Base-by-base conservation (phyloP, 2,329 filamentous ascomycete genomes). In the Paecilomyces formosus region DNA sequence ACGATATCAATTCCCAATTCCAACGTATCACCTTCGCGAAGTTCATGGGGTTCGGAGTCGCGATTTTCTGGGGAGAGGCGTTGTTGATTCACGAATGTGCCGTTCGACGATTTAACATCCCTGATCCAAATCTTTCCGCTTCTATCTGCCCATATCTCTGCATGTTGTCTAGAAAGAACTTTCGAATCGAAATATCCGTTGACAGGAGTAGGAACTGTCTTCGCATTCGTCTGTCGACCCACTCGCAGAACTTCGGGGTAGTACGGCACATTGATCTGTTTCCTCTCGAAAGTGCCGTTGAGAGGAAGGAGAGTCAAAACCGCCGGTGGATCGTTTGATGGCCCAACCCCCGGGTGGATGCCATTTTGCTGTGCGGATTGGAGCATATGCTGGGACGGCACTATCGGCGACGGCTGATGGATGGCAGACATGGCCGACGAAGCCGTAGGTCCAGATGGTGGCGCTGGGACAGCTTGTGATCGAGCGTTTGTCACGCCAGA, bases 151-250 rank as follows among this genome's bases (percentile, higher is more conserved):
- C 92, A 97, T 39, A 99, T 89, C 73, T 99, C 94, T 35, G 94
- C 94, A 73, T 99, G 94, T 72, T 97, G 92, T 67, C 94, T 84
- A 45, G 94, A 97, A 24, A 99, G 83, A 26, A 99, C 94, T 75
- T 99, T 99, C 55, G 93, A 97, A 74, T 99, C 94, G 70, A 99
- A 99, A 74, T 89, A 99, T 35, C 94, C 94, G 75, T 99, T 99
- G 61, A 87, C 78, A 0, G 91, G 87, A 0, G 92, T 96, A 0
- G 94, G 94, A 12, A 95, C 84, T 0, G 94, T 97, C 76, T 96
- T 97, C 64, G 91, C 90, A 74, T 99, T 99, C 21, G 94, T 99
- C 76, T 99, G 94, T 54, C 94, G 88, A 52, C 94, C 94, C 69
- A 99, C 96, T 62, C 92, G 87, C 55, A 99, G 81, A 49, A 90